Evolutionary conservation across 2,329 filamentous ascomycete genomes (phyloP).

Genomic region (Bertia moriformis): DNA sequence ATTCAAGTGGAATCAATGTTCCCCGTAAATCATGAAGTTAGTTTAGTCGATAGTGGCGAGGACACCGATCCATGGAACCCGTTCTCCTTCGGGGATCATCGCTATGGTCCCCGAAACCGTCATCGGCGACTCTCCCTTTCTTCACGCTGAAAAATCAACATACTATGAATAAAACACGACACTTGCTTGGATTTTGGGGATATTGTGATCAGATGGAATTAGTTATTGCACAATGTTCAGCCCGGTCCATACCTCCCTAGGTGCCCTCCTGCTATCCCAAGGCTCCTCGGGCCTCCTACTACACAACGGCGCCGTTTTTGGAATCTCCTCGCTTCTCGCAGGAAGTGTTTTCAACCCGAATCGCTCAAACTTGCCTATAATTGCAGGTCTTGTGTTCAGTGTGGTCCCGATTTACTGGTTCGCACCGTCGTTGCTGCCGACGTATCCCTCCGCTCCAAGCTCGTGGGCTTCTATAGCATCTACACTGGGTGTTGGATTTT

Average conservation of each 20-base stretch:
- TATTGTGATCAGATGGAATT: too few relatives aligned
- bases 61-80: too few relatives aligned
- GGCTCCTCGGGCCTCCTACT: conserved; percentile 30
- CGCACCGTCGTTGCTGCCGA: conserved; percentile 26
- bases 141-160: too few relatives aligned
- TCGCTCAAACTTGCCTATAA: conserved; percentile 23
- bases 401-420: conserved; percentile 21
- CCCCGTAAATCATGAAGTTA: too few relatives aligned
- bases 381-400: conserved; percentile 28
- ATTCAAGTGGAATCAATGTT: too few relatives aligned
- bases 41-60: too few relatives aligned
- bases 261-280: conserved; percentile 32
- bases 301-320: conserved; percentile 33
- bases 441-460: conserved; percentile 19
- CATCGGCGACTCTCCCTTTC: too few relatives aligned
- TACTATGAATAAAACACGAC: too few relatives aligned
- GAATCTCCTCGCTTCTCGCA: conserved; percentile 29
- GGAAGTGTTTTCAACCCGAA: conserved; percentile 21
- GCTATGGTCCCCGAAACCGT: too few relatives aligned
- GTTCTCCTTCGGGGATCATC: too few relatives aligned
- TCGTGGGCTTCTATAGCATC: conserved; percentile 17
- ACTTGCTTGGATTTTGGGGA: too few relatives aligned
- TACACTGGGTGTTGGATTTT: conserved; percentile 22
- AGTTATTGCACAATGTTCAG: conserved; percentile 37
- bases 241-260: conserved; percentile 31